phyloP scores from a whole-genome alignment of 805 yeast genomes.

The Candida koratica region DNA sequence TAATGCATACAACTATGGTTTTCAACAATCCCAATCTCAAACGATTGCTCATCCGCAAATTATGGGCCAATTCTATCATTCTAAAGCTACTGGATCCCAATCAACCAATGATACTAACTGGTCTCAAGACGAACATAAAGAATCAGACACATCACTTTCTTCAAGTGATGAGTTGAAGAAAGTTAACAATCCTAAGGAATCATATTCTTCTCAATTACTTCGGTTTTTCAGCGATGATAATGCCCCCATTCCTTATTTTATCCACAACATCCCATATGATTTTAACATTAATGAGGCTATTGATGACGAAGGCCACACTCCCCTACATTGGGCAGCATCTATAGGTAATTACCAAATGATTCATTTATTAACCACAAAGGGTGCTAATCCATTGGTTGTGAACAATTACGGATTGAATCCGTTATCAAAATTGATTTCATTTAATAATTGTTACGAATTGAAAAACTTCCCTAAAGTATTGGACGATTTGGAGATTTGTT shows the following conservation, averaged over 20 bases:
- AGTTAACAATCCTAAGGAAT: constrained; percentile 26
- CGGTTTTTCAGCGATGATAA: constrained; percentile 43
- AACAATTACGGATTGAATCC: constrained; percentile 79
- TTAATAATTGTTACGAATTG: constrained; percentile 81
- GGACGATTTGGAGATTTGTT: constrained; percentile 69
- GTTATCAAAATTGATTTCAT: constrained; percentile 74
- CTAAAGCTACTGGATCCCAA: constrained; percentile 26
- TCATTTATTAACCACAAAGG: constrained; percentile 68
- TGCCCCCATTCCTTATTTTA: constrained; percentile 55
- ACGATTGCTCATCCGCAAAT: constrained; percentile 17
- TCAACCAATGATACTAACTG: constrained; percentile 43
- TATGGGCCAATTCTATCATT: constrained; percentile 19
- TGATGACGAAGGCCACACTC: constrained; percentile 92
- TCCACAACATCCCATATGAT: constrained; percentile 58
- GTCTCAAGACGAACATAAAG: constrained; percentile 42
- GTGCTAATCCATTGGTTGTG: constrained; percentile 59
- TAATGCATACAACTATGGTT: constrained; percentile 13
- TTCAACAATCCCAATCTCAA: constrained; percentile 7
- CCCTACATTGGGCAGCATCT: constrained; percentile 97
- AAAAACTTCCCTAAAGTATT: constrained; percentile 76
- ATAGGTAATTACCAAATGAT: constrained; percentile 82
- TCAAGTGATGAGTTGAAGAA: constrained; percentile 23
- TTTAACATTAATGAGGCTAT: constrained; percentile 73
- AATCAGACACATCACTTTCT: constrained; percentile 39
- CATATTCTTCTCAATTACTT: constrained; percentile 36